Conservation (phyloP, 352 stramenopile species). For the Pythium utonaiense region DNA sequence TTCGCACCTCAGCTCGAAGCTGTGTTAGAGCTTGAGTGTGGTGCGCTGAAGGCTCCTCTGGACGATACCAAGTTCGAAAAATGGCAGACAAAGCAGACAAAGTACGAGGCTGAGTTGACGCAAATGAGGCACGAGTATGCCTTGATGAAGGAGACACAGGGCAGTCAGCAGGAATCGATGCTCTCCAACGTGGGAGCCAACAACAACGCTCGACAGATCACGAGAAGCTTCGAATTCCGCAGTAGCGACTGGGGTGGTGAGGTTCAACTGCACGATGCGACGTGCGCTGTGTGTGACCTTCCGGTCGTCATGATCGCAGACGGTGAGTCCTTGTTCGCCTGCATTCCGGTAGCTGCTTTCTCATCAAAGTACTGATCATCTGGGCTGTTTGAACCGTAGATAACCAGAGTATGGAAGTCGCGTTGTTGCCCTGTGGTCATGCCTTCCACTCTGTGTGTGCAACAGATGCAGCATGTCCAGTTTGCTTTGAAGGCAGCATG, state of each 20-base stretch:
- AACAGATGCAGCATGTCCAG: conserved; percentile 54
- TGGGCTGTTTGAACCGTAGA: conserved; percentile 29
- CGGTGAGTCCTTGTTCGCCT: conserved; percentile 35
- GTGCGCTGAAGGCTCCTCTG: conserved; percentile 34
- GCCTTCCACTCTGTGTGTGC: conserved; percentile 71
- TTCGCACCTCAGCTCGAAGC: conserved; percentile 70
- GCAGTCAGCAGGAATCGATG: neutral
- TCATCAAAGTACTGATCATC: conserved; percentile 1
- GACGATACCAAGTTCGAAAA: conserved; percentile 44
- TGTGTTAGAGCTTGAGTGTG: conserved; percentile 65
- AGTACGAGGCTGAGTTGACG: conserved; percentile 40
- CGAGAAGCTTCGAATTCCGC: conserved; percentile 68
- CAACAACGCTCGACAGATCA: neutral
- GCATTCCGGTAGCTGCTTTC: too few relatives aligned
- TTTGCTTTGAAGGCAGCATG: conserved; percentile 62
- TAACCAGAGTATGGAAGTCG: conserved; percentile 71
- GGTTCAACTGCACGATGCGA: conserved; percentile 81
- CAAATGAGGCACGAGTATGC: conserved; percentile 6
- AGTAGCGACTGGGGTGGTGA: conserved; percentile 87
- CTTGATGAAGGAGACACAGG: neutral
- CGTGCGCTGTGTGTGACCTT: conserved; percentile 66
- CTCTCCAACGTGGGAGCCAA: conserved; percentile 1
- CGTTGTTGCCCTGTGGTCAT: conserved; percentile 75
- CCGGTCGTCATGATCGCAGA: conserved; percentile 79
- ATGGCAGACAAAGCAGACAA: conserved; percentile 51